A percentile compares a stretch with the other conserved stretches of the same genome.
Evolutionary conservation across 2,329 filamentous ascomycete species (phyloP).

Genomic region (Cercospora beticola): DNA sequence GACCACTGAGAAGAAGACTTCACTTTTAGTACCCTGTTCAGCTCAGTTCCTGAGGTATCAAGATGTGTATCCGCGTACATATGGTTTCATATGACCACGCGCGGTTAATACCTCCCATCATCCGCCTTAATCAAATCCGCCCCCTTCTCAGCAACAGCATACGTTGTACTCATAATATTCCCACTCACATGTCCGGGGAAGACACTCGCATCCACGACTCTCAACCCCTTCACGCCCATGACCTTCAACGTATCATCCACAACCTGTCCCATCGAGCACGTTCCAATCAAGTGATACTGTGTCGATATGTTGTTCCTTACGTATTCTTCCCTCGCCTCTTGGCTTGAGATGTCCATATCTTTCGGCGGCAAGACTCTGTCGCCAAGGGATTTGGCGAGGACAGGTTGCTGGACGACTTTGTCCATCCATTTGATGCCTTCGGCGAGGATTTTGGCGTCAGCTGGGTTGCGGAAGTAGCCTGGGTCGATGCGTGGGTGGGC

Average conservation of each 20-base stretch:
- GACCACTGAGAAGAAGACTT: not conserved
- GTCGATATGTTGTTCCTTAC: conserved; percentile 35
- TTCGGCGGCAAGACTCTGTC: conserved; percentile 39
- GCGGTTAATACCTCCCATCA: conserved; percentile 20
- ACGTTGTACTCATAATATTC: conserved; percentile 37
- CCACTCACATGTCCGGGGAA: conserved; percentile 37
- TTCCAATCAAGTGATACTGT: conserved; percentile 45
- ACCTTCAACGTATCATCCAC: conserved; percentile 36
- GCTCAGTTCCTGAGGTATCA: not conserved
- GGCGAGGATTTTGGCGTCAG: conserved; percentile 36
- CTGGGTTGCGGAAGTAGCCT: conserved; percentile 34
- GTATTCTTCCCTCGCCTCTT: conserved; percentile 33
- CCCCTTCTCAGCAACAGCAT: conserved; percentile 41
- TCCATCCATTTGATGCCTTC: conserved; percentile 42
- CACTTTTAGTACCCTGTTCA: not conserved
- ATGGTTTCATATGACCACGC: not conserved
- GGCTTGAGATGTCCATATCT: conserved; percentile 28
- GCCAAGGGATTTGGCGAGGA: conserved; percentile 45
- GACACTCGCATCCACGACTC: conserved; percentile 40
- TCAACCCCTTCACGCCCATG: conserved; percentile 33
- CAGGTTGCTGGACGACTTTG: conserved; percentile 46
- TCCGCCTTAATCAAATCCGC: conserved; percentile 37
- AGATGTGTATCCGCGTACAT: not conserved
- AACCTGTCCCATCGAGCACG: conserved; percentile 40
- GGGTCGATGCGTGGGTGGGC: conserved; percentile 37